phyloP scores from a whole-genome alignment of 2,329 filamentous ascomycete genomes.

The Cytospora piceae region DNA sequence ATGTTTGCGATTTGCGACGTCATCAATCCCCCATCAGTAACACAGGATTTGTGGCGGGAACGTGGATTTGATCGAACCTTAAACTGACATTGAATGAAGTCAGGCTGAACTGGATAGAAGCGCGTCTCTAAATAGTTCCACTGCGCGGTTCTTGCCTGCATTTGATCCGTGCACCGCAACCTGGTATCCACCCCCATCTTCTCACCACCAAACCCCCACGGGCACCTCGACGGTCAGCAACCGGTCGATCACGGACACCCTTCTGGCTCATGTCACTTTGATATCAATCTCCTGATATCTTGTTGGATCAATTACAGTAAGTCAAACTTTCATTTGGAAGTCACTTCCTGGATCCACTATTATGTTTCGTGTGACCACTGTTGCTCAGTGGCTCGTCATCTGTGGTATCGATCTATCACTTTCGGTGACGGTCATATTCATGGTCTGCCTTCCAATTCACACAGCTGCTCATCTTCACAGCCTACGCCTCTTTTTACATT shows the following conservation, averaged over 20 bases:
- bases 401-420: slow-evolving; percentile 21
- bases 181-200: slow-evolving; percentile 28
- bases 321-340: neutral
- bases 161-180: slow-evolving; percentile 30
- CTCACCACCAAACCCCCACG: slow-evolving; percentile 22
- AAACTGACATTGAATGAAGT: slow-evolving; percentile 27
- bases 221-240: slow-evolving; percentile 6
- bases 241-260: slow-evolving; percentile 3
- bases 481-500: slow-evolving; percentile 1
- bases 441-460: neutral
- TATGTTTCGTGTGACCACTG: slow-evolving; percentile 11
- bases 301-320: slow-evolving; percentile 1
- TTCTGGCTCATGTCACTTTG: slow-evolving; percentile 4
- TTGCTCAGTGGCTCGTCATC: slow-evolving; percentile 5
- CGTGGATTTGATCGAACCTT: neutral
- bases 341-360: slow-evolving; percentile 10
- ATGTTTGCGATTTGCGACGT: slow-evolving; percentile 20
- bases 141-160: slow-evolving; percentile 28
- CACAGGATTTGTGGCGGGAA: slow-evolving; percentile 1
- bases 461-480: slow-evolving; percentile 15
- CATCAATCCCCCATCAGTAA: slow-evolving; percentile 11
- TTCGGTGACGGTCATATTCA: neutral
- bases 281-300: slow-evolving; percentile 5
- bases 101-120: slow-evolving; percentile 25
- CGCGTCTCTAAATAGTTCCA: slow-evolving; percentile 26